Conservation (phyloP, 257 asterid genomes). For the Gardenia jasminoides region DNA sequence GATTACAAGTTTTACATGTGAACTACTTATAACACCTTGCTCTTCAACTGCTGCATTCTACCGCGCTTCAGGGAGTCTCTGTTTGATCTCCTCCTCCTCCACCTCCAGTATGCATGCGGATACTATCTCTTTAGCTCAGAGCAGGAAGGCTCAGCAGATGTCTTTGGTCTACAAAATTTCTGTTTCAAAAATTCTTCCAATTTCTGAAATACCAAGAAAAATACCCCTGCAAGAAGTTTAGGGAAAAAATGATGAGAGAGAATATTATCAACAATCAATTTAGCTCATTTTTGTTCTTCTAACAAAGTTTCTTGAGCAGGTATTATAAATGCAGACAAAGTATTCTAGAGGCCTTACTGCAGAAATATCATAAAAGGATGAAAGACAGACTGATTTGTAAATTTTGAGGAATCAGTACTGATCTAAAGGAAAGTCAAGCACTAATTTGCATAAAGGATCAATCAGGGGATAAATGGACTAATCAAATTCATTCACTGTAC, state of each 20-base stretch:
- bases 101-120: background rate
- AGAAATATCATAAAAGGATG: background rate
- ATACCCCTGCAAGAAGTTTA: slow-evolving; percentile 44
- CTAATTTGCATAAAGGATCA: background rate
- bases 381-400: too few species aligned
- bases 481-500: too few species aligned
- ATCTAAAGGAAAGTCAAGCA: background rate
- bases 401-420: background rate
- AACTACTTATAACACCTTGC: background rate
- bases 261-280: background rate
- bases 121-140: slow-evolving; percentile 21
- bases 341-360: background rate
- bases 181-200: slow-evolving; percentile 50
- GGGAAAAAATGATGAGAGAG: background rate
- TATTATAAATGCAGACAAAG: too few species aligned
- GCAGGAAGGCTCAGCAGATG: slow-evolving; percentile 21
- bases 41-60: background rate
- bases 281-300: background rate
- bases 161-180: slow-evolving; percentile 41
- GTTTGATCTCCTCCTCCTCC: background rate
- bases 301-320: background rate
- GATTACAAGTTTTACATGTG: background rate
- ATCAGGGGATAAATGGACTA: background rate
- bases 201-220: slow-evolving; percentile 45
- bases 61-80: too few species aligned